These are phyloP conservation scores for Alternaria ethzedia DNA, from an alignment of 2,329 filamentous ascomycete genomes.

Conservation along the genomic window DNA sequence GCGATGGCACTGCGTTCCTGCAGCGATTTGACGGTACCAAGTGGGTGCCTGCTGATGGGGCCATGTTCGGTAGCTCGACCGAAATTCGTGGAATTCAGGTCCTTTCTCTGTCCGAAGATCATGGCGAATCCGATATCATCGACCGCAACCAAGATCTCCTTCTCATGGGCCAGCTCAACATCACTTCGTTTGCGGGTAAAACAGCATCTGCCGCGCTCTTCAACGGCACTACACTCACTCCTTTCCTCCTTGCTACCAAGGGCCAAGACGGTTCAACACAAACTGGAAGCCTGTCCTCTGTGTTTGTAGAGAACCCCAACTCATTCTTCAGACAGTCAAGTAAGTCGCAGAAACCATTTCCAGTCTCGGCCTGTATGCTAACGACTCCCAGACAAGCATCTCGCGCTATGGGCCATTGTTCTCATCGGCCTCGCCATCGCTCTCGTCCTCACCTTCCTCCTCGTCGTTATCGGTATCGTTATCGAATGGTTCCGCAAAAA, in stretches of 20 bases:
- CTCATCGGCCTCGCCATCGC: constrained; percentile 82
- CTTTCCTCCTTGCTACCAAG: constrained; percentile 80
- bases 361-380: constrained; percentile 3
- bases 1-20: constrained; percentile 74
- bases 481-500: constrained; percentile 78
- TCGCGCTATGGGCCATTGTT: constrained; percentile 78
- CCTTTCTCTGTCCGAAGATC: constrained; percentile 72
- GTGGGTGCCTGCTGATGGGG: constrained; percentile 68
- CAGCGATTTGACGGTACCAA: constrained; percentile 79
- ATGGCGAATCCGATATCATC: constrained; percentile 69
- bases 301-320: constrained; percentile 80
- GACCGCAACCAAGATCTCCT: constrained; percentile 74
- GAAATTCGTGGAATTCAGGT: constrained; percentile 81
- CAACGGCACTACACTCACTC: constrained; percentile 78
- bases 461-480: constrained; percentile 76
- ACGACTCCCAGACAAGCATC: constrained; percentile 55
- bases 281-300: constrained; percentile 75
- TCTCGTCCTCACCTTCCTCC: constrained; percentile 75
- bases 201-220: constrained; percentile 85
- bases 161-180: constrained; percentile 80
- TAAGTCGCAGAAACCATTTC: constrained; percentile 53
- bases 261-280: constrained; percentile 58
- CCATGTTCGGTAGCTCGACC: constrained; percentile 67
- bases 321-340: constrained; percentile 72
- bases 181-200: constrained; percentile 70